These are phyloP conservation scores for Tulasnella sp. DNA, from an alignment of 768 basidiomycete genomes.

Conservation along the genomic window DNA sequence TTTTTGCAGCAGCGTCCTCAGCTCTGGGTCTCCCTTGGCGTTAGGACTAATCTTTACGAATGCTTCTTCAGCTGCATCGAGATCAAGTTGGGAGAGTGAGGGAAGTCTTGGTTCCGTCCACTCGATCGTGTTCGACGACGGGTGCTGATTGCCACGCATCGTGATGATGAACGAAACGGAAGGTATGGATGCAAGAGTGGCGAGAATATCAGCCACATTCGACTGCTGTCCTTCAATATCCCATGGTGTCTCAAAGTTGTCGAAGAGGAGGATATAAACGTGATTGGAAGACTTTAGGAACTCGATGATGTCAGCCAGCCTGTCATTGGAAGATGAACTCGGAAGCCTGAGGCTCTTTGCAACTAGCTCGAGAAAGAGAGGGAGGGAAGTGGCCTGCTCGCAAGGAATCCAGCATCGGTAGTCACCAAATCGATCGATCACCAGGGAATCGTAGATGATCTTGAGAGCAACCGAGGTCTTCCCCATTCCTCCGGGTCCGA, in stretches of 20 bases:
- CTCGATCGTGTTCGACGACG: background rate
- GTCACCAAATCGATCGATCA: constrained; percentile 22
- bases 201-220: constrained; percentile 22
- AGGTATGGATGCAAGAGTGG: constrained; percentile 20
- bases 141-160: constrained; percentile 21
- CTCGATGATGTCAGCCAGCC: constrained; percentile 19
- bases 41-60: background rate
- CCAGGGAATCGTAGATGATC: constrained; percentile 22
- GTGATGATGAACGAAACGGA: constrained; percentile 27
- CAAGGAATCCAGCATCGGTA: constrained; percentile 28
- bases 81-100: background rate
- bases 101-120: too few species aligned
- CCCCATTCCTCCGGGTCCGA: constrained; percentile 29
- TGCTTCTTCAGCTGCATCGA: constrained; percentile 13
- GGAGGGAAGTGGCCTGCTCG: constrained; percentile 23
- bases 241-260: constrained; percentile 34
- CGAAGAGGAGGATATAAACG: constrained; percentile 27
- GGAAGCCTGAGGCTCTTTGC: constrained; percentile 21
- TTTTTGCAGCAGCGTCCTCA: background rate
- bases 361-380: constrained; percentile 23
- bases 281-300: constrained; percentile 21
- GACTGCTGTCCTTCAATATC: constrained; percentile 20
- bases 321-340: constrained; percentile 19
- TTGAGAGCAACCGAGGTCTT: constrained; percentile 30
- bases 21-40: background rate